Base-by-base conservation (phyloP, 1,284 basidiomycete species). In the Cryptococcus maquisensis region DNA sequence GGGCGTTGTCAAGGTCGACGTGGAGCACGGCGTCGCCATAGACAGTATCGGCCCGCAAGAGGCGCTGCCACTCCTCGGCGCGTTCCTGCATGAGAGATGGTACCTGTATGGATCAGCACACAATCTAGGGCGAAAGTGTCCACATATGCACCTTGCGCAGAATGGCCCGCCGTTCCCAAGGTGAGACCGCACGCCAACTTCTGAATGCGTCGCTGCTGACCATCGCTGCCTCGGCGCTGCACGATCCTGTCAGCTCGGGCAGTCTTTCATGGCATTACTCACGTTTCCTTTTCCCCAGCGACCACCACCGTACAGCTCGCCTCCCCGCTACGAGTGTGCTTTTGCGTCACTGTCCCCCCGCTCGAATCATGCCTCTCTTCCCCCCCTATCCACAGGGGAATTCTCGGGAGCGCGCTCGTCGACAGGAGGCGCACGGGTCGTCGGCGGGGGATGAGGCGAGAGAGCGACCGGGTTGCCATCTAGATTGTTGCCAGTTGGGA, bases 231-330 rank as follows among this genome's bases (percentile, higher is more conserved):
- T 49, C 13, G 1, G 47, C 39, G 15, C 59, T 64, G 35, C 28
- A n/a, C n/a, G 3, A 20, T 5, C 3, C 23, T 10, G 15, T 51
- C 41, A 46, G 28, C 18, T 8, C 28, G 6, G 10, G 10, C 1
- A 10, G 6, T 10, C 28, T 21, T 28, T 15, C 18, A n/a, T 21
- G 7, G 16, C 15, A 43, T n/a, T 20, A 51, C 63, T 53, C 45
- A 66, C 64, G 55, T 59, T 32, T 66, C 64, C 26, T 54, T 36
- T 36, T 61, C 48, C 6, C 64, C 64, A 15, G 64, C 64, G 5
- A 63, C 52, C 2, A 63, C 54, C 3, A 64, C 54, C 26, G 61
- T 51, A 40, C 59, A 64, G 24, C 50, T 60, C 21, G 52, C 42
- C 21, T 55, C 35, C 7, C 56, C 49, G 1, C 59, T 58, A 24